Evolutionary conservation across 768 basidiomycete genomes (phyloP).

Genomic region (Mycena rebaudengoi): DNA sequence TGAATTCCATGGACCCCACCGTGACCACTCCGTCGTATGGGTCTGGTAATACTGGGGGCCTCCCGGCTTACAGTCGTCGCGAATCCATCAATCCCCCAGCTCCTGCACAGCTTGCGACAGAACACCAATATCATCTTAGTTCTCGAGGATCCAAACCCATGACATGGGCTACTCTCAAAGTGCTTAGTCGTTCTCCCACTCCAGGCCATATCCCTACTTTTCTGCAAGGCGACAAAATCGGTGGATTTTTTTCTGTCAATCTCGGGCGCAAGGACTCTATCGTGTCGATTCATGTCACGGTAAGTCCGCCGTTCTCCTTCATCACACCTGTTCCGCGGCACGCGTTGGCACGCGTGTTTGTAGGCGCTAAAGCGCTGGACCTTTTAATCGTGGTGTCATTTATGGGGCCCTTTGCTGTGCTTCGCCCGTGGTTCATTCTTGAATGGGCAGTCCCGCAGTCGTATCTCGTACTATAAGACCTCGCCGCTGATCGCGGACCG

Average conservation of each 20-base stretch:
- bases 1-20: conserved; percentile 27
- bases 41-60: background rate
- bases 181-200: conserved; percentile 46
- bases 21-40: conserved; percentile 14
- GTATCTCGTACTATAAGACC: background rate
- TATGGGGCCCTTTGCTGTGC: too few relatives aligned
- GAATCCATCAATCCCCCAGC: background rate
- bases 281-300: conserved; percentile 48
- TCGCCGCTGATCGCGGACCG: background rate
- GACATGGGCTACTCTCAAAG: conserved; percentile 48
- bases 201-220: conserved; percentile 34
- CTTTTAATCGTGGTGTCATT: too few relatives aligned
- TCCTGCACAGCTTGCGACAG: conserved; percentile 14
- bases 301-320: conserved; percentile 29
- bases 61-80: conserved; percentile 16
- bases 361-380: too few relatives aligned
- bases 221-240: conserved; percentile 30
- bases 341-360: too few relatives aligned
- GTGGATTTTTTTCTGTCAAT: conserved; percentile 24
- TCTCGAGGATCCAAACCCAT: conserved; percentile 27
- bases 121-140: conserved; percentile 22
- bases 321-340: background rate
- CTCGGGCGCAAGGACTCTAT: conserved; percentile 41
- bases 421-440: too few relatives aligned
- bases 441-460: background rate